phyloP scores from a whole-genome alignment of 2,329 filamentous ascomycete genomes.

The Paecilomyces variotii region DNA sequence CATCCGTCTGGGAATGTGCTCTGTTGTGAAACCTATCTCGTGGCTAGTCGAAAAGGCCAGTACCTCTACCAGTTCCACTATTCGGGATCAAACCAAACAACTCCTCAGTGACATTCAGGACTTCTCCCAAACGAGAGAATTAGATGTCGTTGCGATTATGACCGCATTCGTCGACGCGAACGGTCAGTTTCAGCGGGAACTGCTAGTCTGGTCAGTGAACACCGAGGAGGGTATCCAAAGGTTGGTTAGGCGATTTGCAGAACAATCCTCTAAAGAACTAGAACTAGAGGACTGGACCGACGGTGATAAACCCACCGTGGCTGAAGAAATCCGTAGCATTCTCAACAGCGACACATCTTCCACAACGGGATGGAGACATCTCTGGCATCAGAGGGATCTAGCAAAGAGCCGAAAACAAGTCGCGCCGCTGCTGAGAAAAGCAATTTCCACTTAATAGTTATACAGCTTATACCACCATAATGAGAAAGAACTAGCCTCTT shows the following conservation, averaged over 20 bases:
- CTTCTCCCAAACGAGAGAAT: conserved; percentile 39
- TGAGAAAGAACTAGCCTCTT: neutral
- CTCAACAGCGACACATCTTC: conserved; percentile 7
- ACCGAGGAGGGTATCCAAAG: conserved; percentile 18
- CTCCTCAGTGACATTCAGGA: conserved; percentile 35
- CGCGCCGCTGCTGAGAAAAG: conserved; percentile 49
- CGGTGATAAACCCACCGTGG: conserved; percentile 16
- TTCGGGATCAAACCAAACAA: conserved; percentile 12
- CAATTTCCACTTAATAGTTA: conserved; percentile 22
- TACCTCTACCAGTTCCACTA: neutral
- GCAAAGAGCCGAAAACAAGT: conserved; percentile 57
- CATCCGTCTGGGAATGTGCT: conserved; percentile 44
- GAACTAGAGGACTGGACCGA: conserved; percentile 26
- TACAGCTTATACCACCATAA: neutral
- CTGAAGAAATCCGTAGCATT: conserved; percentile 10
- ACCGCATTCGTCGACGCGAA: conserved; percentile 44
- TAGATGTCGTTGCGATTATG: conserved; percentile 53
- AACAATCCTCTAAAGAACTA: conserved; percentile 37
- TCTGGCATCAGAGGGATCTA: conserved; percentile 51
- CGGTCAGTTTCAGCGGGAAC: conserved; percentile 43
- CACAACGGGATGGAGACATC: conserved; percentile 32
- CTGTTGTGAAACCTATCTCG: conserved; percentile 48
- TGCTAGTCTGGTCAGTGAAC: conserved; percentile 43
- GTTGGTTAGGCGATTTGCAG: conserved; percentile 39
- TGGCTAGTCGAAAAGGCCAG: conserved; percentile 46